Evolutionary conservation across 257 asterid species (phyloP).

Genomic region (Lithospermum erythrorhizon): DNA sequence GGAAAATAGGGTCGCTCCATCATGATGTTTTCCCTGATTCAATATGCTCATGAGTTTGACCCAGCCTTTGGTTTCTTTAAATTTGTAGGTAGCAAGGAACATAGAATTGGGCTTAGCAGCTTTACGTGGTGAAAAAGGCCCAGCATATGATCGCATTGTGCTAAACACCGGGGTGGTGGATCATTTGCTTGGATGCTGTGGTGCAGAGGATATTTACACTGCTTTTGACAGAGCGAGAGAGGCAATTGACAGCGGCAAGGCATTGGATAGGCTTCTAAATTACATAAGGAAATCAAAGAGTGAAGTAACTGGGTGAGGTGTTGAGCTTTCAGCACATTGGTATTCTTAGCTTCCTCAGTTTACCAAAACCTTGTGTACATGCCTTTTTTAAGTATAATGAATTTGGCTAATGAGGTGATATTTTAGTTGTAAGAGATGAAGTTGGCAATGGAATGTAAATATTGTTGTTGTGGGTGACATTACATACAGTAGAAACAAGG

Average conservation of each 20-base stretch:
- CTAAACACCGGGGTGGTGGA: constrained; percentile 88
- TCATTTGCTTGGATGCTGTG: constrained; percentile 85
- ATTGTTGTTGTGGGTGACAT: no score
- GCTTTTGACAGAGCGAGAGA: constrained; percentile 89
- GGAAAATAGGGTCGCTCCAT: no score
- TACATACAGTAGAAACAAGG: no score
- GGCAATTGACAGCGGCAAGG: constrained; percentile 83
- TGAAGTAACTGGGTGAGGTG: constrained; percentile 8
- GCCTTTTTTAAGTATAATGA: no score
- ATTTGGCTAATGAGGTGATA: no score
- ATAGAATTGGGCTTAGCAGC: constrained; percentile 89
- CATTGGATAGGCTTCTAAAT: constrained; percentile 53
- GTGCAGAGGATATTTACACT: constrained; percentile 55
- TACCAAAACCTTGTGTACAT: no score
- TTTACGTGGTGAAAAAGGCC: constrained; percentile 73
- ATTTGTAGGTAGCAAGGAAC: constrained; percentile 50
- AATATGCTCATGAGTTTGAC: background rate
- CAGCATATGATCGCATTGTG: constrained; percentile 76
- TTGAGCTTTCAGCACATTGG: no score
- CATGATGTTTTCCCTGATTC: background rate
- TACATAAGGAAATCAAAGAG: constrained; percentile 65
- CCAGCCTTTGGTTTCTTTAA: constrained; percentile 2
- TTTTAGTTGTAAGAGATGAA: no score
- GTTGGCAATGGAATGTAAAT: no score
- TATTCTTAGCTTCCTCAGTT: no score